Evolutionary conservation across 306 rosid genomes (phyloP), one percentile per base, ranked within the genome.

Genomic region (Cercis canadensis): DNA sequence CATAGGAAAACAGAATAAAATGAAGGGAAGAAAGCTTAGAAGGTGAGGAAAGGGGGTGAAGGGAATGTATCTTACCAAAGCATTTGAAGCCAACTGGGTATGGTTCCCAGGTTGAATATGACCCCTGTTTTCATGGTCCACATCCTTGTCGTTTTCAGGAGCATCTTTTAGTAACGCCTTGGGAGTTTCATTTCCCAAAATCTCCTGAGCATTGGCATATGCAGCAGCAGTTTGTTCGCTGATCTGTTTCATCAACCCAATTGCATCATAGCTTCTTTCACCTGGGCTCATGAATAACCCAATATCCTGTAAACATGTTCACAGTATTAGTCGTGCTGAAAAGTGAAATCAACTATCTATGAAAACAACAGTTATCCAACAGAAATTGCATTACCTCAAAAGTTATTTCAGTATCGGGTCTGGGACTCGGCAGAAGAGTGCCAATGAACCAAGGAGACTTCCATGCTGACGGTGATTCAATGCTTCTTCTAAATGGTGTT

Each of bases 391-490:
- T 39, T 90, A 95, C 99, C 99, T 95, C 97, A 16, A 95, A 80
- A 40, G 99, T 73, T 53, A 94, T 86, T 56, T 94, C 99, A 57
- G 89, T 82, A 63, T 91, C 97, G 71, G 87, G 59, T 79, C 90
- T 87, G 32, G 96, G 88, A 67, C 92, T 87, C 29, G 92, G 72
- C 61, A 91, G 41, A 65, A 91, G 86, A 7, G 99, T 85, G 74
- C 85, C 86, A 60, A 91, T 29, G 57, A 91, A 85, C 99, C 97
- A 87, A 13, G 99, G 99, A 14, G 98, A 94, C 77, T 84, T 94
- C 98, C 98, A 94, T 45, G 96, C 89, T 0, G 98, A 89, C 72
- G 98, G 98, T 41, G 98, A 94, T 74, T 94, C 99, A 0, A 91
- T 75, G 85, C 99, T 89, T 85, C 97, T 84, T 79, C 84, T 86